Conservation (phyloP, 176 grass and related monocot species). For the Dendrocalamus sinicus region DNA sequence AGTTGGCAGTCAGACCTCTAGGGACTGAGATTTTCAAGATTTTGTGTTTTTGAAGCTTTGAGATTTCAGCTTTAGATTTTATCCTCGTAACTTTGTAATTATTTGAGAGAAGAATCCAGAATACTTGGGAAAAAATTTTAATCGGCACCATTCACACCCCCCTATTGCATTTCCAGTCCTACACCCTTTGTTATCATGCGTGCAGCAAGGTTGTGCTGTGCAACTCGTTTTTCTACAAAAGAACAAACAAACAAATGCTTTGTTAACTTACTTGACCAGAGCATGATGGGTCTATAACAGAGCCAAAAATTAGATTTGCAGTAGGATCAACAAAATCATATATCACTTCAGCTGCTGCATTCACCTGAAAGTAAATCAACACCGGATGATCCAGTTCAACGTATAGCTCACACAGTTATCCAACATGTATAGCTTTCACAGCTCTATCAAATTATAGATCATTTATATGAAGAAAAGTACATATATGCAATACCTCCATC, state of each 20-base stretch:
- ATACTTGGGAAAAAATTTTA: too few species aligned
- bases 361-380: slow-evolving; percentile 49
- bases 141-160: too few species aligned
- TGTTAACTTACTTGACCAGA: slow-evolving; percentile 53
- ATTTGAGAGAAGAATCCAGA: too few species aligned
- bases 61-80: too few species aligned
- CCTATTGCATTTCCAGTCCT: too few species aligned
- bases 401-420: background rate
- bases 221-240: background rate
- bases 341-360: slow-evolving; percentile 57
- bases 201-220: background rate
- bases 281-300: slow-evolving; percentile 58
- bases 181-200: background rate
- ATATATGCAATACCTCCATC: background rate
- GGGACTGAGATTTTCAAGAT: too few species aligned
- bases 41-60: too few species aligned
- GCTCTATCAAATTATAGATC: background rate
- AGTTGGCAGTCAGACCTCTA: too few species aligned
- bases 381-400: background rate
- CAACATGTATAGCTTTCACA: background rate
- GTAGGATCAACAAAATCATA: slow-evolving; percentile 61
- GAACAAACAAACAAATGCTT: background rate
- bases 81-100: too few species aligned
- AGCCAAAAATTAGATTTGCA: slow-evolving; percentile 66
- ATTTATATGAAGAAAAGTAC: background rate